Percentiles rank a stretch among this genome's conserved stretches.
These are phyloP conservation scores for Chalciporus piperatus DNA, from an alignment of 768 basidiomycete genomes.

Conservation along the genomic window DNA sequence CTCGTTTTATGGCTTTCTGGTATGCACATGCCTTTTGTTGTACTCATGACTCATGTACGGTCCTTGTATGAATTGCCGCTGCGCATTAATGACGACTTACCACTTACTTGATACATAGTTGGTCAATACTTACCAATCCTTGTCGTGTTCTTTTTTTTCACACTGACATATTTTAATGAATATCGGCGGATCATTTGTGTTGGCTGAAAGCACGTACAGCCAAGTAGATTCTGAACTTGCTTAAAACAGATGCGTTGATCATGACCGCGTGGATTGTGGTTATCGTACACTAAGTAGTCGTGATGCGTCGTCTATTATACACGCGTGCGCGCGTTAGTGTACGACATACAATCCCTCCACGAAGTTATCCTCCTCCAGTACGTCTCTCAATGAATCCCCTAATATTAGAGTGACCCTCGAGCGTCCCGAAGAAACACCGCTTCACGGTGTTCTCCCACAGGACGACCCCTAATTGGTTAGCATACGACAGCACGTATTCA, in stretches of 20 bases:
- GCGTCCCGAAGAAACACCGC: slow-evolving; percentile 79
- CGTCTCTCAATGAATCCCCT: slow-evolving; percentile 77
- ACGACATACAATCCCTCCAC: background rate
- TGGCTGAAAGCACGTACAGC: too few relatives aligned
- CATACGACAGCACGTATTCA: slow-evolving; percentile 82
- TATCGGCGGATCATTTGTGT: background rate
- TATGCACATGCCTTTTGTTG: slow-evolving; percentile 8
- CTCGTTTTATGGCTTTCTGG: slow-evolving; percentile 11
- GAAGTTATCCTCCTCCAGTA: slow-evolving; percentile 37
- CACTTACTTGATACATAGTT: slow-evolving; percentile 7
- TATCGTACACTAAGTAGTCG: background rate
- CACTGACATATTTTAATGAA: background rate
- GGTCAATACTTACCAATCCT: background rate
- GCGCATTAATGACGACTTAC: slow-evolving; percentile 13
- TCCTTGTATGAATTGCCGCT: slow-evolving; percentile 3
- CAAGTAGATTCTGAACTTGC: background rate
- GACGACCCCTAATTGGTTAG: slow-evolving; percentile 76
- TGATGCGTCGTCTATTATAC: background rate
- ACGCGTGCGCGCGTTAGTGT: background rate
- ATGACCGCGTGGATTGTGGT: slow-evolving; percentile 8
- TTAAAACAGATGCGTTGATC: slow-evolving; percentile 11
- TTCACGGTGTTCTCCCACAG: slow-evolving; percentile 76
- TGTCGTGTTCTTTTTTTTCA: background rate
- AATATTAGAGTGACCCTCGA: slow-evolving; percentile 77
- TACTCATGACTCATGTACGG: slow-evolving; percentile 6